Base-by-base conservation (phyloP, 2,329 filamentous ascomycete genomes). In the Eutypella sp. region DNA sequence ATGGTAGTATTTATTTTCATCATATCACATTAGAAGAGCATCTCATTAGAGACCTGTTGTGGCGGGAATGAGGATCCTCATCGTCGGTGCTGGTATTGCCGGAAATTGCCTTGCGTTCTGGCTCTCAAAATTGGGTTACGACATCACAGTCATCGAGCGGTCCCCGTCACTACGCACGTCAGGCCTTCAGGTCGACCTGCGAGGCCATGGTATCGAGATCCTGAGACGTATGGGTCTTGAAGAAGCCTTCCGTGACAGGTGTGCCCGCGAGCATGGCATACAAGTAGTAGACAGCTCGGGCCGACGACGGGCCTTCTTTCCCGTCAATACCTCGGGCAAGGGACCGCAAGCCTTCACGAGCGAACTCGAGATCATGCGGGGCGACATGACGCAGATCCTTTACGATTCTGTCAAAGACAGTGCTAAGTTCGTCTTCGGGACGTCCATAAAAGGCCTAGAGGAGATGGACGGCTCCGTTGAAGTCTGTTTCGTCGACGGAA, bases 281-380 rank as follows among this genome's bases (percentile, higher is more conserved):
- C 56, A 67, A 27, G 9, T 76, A 1, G 66, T 77, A 15, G 66
- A 75, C 46, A 57, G 56, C 2, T 50, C 57, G 3, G 69, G 70
- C n/a, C 60, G 56, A 4, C 55, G 59, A 3, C 57, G 62, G 15
- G 74, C 67, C 4, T 68, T 57, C 16, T 66, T 75, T 40, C 60
- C 64, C 2, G 63, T 58, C 2, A 72, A 69, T 24, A 57, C 58
- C 29, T 59, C 66, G 0, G 67, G 64, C 1, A 48, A 61, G 27
- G 60, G 62, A 2, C 23, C 51, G 7, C 64, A 69, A 39, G 62
- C 57, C 18, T 64, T 76, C 20, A 74, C 73, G 0, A 67, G 64
- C 0, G 76, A 81, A 19, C 72, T 69, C 31, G 78, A 81, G 58
- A 79, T 81, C 40, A 71, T 81, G 67, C 64, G 78, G 8, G 76